phyloP scores from a whole-genome alignment of 306 rosid species.

The Phaseolus lunatus region DNA sequence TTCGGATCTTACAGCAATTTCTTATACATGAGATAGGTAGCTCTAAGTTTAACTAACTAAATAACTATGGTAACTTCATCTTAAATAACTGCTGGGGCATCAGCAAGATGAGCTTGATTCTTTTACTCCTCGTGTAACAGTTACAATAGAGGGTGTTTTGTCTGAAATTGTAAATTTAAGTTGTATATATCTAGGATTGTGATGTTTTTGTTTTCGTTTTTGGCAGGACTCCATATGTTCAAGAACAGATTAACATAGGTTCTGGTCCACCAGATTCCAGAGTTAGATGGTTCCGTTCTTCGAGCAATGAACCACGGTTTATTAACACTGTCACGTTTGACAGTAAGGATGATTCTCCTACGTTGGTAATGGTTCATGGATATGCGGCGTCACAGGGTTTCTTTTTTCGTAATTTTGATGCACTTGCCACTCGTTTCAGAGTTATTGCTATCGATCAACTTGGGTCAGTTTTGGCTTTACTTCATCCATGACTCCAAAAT shows the following conservation, averaged over 20 bases:
- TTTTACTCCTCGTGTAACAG: not conserved
- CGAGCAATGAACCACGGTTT: slow-evolving; percentile 78
- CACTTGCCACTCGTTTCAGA: slow-evolving; percentile 84
- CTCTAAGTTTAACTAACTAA: not conserved
- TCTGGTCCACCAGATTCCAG: slow-evolving; percentile 91
- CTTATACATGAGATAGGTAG: not conserved
- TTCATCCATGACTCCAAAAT: not conserved
- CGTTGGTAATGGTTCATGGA: slow-evolving; percentile 95
- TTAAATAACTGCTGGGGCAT: not conserved
- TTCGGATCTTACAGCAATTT: not conserved
- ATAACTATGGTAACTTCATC: not conserved
- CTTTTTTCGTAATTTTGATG: slow-evolving; percentile 95
- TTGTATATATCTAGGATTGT: slow-evolving; percentile 19
- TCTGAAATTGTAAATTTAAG: not conserved
- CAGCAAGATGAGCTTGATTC: not conserved
- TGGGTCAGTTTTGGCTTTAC: slow-evolving; percentile 66
- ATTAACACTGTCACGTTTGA: slow-evolving; percentile 89
- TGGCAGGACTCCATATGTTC: slow-evolving; percentile 87
- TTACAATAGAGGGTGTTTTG: not conserved
- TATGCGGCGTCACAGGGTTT: slow-evolving; percentile 91
- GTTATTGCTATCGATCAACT: slow-evolving; percentile 94
- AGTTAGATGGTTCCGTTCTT: slow-evolving; percentile 85
- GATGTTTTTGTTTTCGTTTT: not conserved
- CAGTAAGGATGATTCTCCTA: slow-evolving; percentile 72
- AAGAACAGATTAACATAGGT: slow-evolving; percentile 87